phyloP scores from a whole-genome alignment of 169 alveolate genomes.

The Cryptosporidium meleagridis region DNA sequence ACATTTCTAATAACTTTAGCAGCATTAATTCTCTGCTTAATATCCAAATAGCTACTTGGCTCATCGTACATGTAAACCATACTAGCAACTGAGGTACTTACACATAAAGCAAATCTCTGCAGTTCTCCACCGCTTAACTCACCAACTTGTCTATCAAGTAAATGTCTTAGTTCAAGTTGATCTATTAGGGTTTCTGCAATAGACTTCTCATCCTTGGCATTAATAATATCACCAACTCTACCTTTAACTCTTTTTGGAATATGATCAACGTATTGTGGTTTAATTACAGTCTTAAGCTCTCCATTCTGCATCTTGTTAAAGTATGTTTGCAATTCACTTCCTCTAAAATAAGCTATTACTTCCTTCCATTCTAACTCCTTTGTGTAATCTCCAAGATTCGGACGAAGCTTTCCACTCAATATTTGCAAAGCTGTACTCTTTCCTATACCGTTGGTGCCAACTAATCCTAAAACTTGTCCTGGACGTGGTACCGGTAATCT shows the following conservation, averaged over 20 bases:
- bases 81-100: conserved; percentile 93
- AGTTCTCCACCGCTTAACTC: conserved; percentile 99
- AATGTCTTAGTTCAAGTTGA: conserved; percentile 92
- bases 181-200: conserved; percentile 85
- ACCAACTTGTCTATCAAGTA: conserved; percentile 93
- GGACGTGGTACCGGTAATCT: conserved; percentile 98
- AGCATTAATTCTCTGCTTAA: conserved; percentile 96
- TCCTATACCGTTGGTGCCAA: conserved; percentile 95
- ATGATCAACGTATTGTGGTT: conserved; percentile 98
- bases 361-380: conserved; percentile 98
- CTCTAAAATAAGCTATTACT: conserved; percentile 94
- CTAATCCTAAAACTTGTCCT: conserved; percentile 95
- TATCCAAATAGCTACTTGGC: conserved; percentile 99
- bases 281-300: conserved; percentile 94
- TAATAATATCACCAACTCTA: conserved; percentile 88
- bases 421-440: conserved; percentile 98
- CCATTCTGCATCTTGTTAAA: conserved; percentile 95
- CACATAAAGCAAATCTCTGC: conserved; percentile 97
- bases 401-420: conserved; percentile 95
- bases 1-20: conserved; percentile 93
- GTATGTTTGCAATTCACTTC: conserved; percentile 97
- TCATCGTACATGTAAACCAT: conserved; percentile 99
- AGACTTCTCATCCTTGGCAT: conserved; percentile 91
- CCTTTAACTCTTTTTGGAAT: conserved; percentile 93
- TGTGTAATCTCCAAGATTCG: conserved; percentile 96